Conservation (phyloP, 768 basidiomycete genomes). For the Podaxis rugospora region DNA sequence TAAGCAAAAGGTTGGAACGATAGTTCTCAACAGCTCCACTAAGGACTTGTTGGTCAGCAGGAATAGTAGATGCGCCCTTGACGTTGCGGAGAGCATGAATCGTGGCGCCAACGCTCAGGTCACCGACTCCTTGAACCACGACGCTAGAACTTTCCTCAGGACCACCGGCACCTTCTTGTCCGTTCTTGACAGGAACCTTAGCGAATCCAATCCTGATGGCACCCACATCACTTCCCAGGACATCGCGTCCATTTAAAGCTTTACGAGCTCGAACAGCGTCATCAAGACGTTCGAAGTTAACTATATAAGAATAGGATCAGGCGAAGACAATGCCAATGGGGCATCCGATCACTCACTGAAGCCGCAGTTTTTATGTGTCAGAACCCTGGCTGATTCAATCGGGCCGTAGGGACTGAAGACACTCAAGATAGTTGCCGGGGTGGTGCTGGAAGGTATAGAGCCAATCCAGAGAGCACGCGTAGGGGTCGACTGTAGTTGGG, state of each 20-base stretch:
- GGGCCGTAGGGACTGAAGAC: conserved; percentile 98
- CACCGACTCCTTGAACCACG: conserved; percentile 77
- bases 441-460: conserved; percentile 92
- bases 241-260: conserved; percentile 92
- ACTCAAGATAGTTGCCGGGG: conserved; percentile 89
- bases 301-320: conserved; percentile 29
- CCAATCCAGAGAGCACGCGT: conserved; percentile 98
- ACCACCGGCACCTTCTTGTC: conserved; percentile 54
- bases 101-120: conserved; percentile 81
- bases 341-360: conserved; percentile 52
- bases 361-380: conserved; percentile 97
- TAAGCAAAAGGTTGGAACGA: conserved; percentile 83
- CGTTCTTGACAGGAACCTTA: conserved; percentile 90
- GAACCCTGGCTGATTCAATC: conserved; percentile 92
- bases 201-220: conserved; percentile 97
- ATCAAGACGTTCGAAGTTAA: conserved; percentile 97
- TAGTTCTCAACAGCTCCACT: conserved; percentile 94
- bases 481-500: conserved; percentile 85
- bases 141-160: conserved; percentile 62
- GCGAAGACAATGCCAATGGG: conserved; percentile 1
- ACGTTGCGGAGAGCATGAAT: conserved; percentile 84
- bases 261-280: conserved; percentile 95
- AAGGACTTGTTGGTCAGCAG: conserved; percentile 90
- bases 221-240: conserved; percentile 93
- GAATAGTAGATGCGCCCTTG: conserved; percentile 89